Evolutionary conservation across 2,329 filamentous ascomycete species (phyloP), one percentile per base, ranked within the genome.

Genomic region (Sclerotinia glacialis): DNA sequence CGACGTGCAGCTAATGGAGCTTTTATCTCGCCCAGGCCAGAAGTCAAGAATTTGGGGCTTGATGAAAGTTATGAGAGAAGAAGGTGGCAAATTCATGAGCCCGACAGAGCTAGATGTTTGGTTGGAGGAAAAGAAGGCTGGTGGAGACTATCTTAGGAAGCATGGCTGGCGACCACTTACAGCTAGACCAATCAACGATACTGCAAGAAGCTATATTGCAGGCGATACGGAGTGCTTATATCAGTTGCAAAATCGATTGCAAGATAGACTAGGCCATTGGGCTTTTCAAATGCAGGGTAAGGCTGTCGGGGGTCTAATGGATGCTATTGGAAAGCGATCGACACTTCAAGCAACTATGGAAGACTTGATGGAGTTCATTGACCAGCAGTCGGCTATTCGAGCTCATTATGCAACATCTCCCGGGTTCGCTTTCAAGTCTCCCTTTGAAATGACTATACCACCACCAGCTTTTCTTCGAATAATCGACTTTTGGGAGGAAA

Each of bases 361-460:
- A 18, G 59, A 52, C 14, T 40, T 62, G 31, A 26, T 52, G 46
- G n/a, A 49, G 8, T 62, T 62, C 14, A 52, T 62, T 21, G 59
- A 62, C 34, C 28, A 37, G n/a, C 14, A 62, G 18, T 62, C 59
- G n/a, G 40, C 47, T 34, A 28, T 46, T 9, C 28, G 59, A 40
- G 59, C 59, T 11, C 44, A 37, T 3, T 1, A 26, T 37, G 59
- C 59, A 7, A 21, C 6, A 34, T 61, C 58, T 1, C 42, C 28
- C 1, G 59, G n/a, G 1, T 50, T 23, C 12, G 28, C 34, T 26
- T 37, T 18, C 2, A 5, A 12, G 1, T 31, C 31, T 37, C 12
- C 21, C 9, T 7, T 5, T 6, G 31, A 16, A 23, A 49, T 23
- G 16, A 37, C 44, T 1, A 12, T 16, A 8, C 14, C 59, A 37